Evolutionary conservation across 108 stramenopile species (phyloP).

Genomic region (Fragilariopsis cylindrus): DNA sequence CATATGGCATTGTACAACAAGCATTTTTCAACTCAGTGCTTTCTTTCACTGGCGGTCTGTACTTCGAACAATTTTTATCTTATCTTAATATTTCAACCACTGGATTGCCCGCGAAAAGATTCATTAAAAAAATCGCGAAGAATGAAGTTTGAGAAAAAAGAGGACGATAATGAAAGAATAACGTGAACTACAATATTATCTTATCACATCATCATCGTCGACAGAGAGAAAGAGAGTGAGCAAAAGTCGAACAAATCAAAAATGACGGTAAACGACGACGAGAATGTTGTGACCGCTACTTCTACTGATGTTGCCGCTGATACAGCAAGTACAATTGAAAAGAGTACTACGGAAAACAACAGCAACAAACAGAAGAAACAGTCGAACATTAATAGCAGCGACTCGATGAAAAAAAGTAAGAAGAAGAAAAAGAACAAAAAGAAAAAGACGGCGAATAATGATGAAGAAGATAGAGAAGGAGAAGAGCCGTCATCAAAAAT

Average conservation of each 20-base stretch:
- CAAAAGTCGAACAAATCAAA: not conserved
- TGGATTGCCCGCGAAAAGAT: no score
- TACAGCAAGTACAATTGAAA: not conserved
- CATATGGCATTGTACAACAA: no score
- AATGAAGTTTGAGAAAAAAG: no score
- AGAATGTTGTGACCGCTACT: not conserved
- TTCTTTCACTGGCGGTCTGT: no score
- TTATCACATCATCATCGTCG: not conserved
- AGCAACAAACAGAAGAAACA: not conserved
- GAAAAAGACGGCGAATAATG: constrained; percentile 23
- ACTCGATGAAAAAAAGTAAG: constrained; percentile 38
- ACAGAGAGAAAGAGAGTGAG: not conserved
- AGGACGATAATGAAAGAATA: no score
- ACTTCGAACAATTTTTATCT: no score
- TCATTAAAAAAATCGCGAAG: no score
- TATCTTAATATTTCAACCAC: no score
- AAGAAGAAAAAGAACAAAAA: constrained; percentile 32
- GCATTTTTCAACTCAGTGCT: no score
- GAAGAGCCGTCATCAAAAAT: not conserved
- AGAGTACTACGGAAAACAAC: not conserved
- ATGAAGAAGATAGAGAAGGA: constrained; percentile 7
- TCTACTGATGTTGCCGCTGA: not conserved
- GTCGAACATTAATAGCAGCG: not conserved
- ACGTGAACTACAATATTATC: not conserved
- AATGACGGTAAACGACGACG: not conserved